These are phyloP conservation scores for Rachicladosporium sp. DNA, from an alignment of 2,329 filamentous ascomycete genomes.

Conservation along the genomic window DNA sequence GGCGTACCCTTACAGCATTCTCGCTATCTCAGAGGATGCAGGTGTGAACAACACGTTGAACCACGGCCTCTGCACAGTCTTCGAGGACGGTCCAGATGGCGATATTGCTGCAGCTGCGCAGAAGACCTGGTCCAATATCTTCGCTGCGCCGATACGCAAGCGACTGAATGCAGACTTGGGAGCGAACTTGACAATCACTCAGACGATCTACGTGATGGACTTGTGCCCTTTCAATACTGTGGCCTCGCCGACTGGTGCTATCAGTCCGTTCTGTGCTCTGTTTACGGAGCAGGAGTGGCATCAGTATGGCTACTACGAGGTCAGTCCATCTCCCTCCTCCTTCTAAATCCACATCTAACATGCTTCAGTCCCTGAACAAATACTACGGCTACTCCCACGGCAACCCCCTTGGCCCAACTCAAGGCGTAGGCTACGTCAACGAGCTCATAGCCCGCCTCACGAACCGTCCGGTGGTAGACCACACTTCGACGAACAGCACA, in stretches of 20 bases:
- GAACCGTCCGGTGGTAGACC: constrained; percentile 52
- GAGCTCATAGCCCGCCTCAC: constrained; percentile 78
- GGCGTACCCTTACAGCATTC: constrained; percentile 41
- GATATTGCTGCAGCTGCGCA: constrained; percentile 41
- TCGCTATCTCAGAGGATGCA: constrained; percentile 56
- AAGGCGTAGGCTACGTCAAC: constrained; percentile 78
- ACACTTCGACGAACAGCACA: constrained; percentile 66
- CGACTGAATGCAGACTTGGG: constrained; percentile 61
- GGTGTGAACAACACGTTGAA: constrained; percentile 71
- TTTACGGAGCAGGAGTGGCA: constrained; percentile 71
- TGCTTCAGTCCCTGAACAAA: constrained; percentile 54
- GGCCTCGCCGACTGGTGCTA: constrained; percentile 40
- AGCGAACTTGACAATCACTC: constrained; percentile 48
- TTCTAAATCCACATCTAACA: not conserved
- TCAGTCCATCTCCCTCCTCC: not conserved
- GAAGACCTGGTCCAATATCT: constrained; percentile 47
- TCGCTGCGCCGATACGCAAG: constrained; percentile 53
- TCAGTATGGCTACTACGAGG: constrained; percentile 62
- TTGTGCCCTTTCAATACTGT: constrained; percentile 77
- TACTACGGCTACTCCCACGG: constrained; percentile 73
- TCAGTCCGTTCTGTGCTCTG: constrained; percentile 63
- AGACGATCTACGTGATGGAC: constrained; percentile 70
- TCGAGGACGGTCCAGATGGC: constrained; percentile 48
- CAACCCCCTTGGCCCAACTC: constrained; percentile 66
- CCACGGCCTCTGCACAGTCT: constrained; percentile 58